Evolutionary conservation across 2,329 filamentous ascomycete species (phyloP), one percentile per base, ranked within the genome.

Genomic region (Arthrocladium fulminans): DNA sequence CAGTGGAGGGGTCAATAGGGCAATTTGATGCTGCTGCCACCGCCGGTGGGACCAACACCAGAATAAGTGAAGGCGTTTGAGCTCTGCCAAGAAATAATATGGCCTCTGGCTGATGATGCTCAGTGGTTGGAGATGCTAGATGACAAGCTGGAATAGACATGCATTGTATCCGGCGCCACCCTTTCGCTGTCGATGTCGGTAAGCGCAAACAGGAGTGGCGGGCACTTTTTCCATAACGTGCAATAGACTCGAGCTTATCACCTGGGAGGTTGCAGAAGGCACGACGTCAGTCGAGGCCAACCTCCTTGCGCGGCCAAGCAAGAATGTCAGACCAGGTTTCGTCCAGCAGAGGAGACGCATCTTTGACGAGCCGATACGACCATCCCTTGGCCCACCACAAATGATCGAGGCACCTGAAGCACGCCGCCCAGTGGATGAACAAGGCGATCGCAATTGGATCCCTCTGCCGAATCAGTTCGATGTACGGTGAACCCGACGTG

Each of bases 301-400:
- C 54, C 45, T 56, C 51, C 42, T 51, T 47, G 20, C 43, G 47
- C 1, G 55, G 55, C 56, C 56, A 59, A 7, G 53, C 50, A 34
- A 59, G 25, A 34, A 54, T 51, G 15, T 47, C 48, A 10, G 42
- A 35, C 56, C 55, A 59, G 3, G 22, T 37, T 22, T 45, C 24
- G 47, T 57, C 56, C 4, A 59, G 47, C 32, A 56, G 48, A 46
- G 45, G 45, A 2, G 54, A 54, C n/a, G 57, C 50, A 40, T 57
- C 56, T 24, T 50, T 41, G 2, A 59, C 55, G 30, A 59, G 48
- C 20, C 47, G 55, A 47, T 57, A 54, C n/a, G 53, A 51, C 56
- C 56, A 59, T 20, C 56, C 56, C 7, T 50, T 50, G 9, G 55
- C 56, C 56, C 56, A 59, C 56, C 56, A 59, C 29, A 57, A 52